Percentiles rank a stretch among this genome's conserved stretches.
phyloP scores from a whole-genome alignment of 306 rosid species.

The Cucurbita argyrosperma region DNA sequence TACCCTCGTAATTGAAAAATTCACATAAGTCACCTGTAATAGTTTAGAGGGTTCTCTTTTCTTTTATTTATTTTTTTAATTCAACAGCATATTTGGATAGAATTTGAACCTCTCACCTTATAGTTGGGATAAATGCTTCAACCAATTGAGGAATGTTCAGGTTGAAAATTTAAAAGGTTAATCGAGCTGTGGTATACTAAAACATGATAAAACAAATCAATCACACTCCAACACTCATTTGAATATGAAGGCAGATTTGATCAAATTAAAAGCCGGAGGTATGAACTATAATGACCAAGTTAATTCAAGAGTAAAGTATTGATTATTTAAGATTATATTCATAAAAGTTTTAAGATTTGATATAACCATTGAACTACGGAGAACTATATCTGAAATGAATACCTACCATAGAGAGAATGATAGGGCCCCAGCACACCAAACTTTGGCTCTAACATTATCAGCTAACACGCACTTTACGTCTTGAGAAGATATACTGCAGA shows the following conservation, averaged over 20 bases:
- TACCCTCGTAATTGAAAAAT: background rate
- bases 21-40: background rate
- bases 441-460: constrained; percentile 56
- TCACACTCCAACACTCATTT: background rate
- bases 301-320: background rate
- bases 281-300: background rate
- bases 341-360: background rate
- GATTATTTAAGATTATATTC: background rate
- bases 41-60: background rate
- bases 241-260: background rate
- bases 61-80: too few species aligned
- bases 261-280: background rate
- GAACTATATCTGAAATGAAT: constrained; percentile 3
- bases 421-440: constrained; percentile 65
- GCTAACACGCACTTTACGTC: constrained; percentile 67
- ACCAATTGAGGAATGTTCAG: background rate
- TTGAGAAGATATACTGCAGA: constrained; percentile 84
- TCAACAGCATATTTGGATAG: background rate
- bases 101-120: background rate
- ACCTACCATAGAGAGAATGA: constrained; percentile 82
- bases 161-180: background rate
- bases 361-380: background rate
- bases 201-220: background rate
- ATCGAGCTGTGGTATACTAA: background rate
- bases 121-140: background rate